Evolutionary conservation across 306 rosid species (phyloP).

Genomic region (Ormosia semicastrata): DNA sequence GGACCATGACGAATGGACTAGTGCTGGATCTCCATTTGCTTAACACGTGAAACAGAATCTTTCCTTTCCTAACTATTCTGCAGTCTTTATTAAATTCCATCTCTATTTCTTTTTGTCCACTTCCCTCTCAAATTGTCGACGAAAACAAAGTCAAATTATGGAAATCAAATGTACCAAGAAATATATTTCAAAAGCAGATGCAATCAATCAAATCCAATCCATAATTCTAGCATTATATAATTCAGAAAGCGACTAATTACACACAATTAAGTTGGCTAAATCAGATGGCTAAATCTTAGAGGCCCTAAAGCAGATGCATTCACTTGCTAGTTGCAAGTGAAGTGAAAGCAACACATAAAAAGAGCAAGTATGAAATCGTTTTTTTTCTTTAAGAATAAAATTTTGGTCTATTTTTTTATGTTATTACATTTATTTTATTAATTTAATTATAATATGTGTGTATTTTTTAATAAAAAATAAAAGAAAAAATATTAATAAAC

Average conservation of each 20-base stretch:
- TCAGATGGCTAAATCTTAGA: neutral
- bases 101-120: neutral
- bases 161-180: neutral
- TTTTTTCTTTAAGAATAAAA: neutral
- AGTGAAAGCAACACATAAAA: neutral
- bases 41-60: neutral
- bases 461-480: too few relatives aligned
- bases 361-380: neutral
- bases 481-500: too few relatives aligned
- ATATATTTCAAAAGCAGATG: neutral
- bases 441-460: too few relatives aligned
- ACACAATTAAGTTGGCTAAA: neutral
- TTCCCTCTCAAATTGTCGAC: neutral
- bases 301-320: neutral
- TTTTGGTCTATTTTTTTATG: too few relatives aligned
- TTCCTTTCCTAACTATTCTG: neutral
- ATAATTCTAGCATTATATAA: neutral
- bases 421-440: too few relatives aligned
- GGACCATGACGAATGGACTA: neutral
- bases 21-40: neutral
- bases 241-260: neutral
- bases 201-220: neutral
- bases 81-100: conserved; percentile 11
- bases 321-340: too few relatives aligned
- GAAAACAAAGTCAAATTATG: neutral